Evolutionary conservation across 192 early-diverging fungal species (phyloP).

Genomic region (Coemansia sp.): DNA sequence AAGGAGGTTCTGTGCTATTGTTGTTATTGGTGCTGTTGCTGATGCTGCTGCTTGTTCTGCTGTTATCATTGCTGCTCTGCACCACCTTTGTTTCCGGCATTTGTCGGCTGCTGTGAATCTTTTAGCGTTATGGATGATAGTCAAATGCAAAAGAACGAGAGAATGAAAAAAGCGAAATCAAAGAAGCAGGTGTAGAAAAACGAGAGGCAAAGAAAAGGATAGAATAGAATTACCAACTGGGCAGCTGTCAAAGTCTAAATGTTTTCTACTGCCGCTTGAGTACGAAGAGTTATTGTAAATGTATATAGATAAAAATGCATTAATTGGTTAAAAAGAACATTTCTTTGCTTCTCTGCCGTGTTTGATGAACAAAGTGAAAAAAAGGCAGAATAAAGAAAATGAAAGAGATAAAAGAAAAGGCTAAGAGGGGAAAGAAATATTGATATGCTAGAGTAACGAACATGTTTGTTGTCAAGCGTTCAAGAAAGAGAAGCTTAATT

Average conservation of each 20-base stretch:
- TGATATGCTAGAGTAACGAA: no score
- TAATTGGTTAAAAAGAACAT: no score
- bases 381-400: not conserved
- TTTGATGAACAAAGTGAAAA: no score
- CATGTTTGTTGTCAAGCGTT: no score
- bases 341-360: no score
- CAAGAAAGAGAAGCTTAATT: not conserved
- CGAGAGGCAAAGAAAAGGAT: not conserved
- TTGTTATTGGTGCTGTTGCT: slow-evolving; percentile 6
- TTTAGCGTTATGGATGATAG: not conserved
- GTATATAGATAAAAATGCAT: no score
- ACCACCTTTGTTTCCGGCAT: not conserved
- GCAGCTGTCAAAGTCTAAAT: no score
- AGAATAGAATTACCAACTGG: no score
- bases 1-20: not conserved
- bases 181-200: not conserved
- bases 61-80: not conserved
- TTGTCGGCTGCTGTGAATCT: not conserved
- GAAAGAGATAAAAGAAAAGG: not conserved
- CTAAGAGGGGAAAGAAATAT: not conserved
- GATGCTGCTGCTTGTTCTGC: not conserved
- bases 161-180: not conserved
- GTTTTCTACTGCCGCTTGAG: no score
- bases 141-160: not conserved
- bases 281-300: no score